These are phyloP conservation scores for Podila epicladia DNA, from an alignment of 192 early-diverging fungal species.

Conservation along the genomic window DNA sequence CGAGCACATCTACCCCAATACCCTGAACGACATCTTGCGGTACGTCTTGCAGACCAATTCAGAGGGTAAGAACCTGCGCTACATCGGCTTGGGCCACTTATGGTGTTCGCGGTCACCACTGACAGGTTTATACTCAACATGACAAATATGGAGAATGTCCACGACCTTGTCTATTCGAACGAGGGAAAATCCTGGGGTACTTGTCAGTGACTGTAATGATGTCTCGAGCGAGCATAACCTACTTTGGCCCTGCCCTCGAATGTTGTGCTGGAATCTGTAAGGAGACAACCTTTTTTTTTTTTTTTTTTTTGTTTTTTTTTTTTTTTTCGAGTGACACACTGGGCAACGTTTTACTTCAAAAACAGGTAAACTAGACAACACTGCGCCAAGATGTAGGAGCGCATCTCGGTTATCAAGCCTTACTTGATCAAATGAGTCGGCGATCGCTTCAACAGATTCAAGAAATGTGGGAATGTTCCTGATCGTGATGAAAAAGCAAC, in stretches of 20 bases:
- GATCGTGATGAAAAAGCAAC: too few species aligned
- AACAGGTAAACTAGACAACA: conserved; percentile 4
- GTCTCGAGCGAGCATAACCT: conserved; percentile 16
- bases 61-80: conserved; percentile 11
- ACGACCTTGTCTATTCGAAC: background rate
- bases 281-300: background rate
- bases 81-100: conserved; percentile 15
- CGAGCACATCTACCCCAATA: conserved; percentile 29
- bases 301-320: too few species aligned
- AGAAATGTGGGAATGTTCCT: too few species aligned
- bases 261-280: conserved; percentile 6
- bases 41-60: conserved; percentile 26
- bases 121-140: conserved; percentile 20
- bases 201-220: conserved; percentile 13
- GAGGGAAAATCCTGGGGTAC: conserved; percentile 8
- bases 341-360: background rate
- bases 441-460: background rate
- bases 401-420: conserved; percentile 4
- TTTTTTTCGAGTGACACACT: background rate
- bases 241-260: conserved; percentile 20
- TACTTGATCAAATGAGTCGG: background rate
- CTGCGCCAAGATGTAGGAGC: conserved; percentile 14
- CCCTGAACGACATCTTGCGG: conserved; percentile 19
- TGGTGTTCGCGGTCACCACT: conserved; percentile 12
- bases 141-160: conserved; percentile 2